These are phyloP conservation scores for Thelonectria discophora DNA, from an alignment of 2,329 filamentous ascomycete species.

Conservation along the genomic window DNA sequence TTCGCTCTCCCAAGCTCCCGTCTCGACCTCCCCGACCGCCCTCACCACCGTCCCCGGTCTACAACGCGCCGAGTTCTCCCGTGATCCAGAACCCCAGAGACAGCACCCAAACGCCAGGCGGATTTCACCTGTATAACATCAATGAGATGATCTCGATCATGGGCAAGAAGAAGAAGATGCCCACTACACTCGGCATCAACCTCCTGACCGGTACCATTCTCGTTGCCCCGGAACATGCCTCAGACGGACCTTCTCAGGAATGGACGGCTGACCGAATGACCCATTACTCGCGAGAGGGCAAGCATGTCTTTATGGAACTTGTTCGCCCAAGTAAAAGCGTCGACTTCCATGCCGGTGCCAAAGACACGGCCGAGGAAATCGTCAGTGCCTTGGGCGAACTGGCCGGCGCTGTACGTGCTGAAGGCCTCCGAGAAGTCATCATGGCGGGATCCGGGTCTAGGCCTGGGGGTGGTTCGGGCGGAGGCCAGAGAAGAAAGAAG, in stretches of 20 bases:
- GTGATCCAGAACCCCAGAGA: slow-evolving; percentile 46
- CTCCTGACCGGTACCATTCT: slow-evolving; percentile 87
- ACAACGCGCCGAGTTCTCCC: slow-evolving; percentile 36
- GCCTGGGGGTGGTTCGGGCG: slow-evolving; percentile 43
- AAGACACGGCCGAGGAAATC: slow-evolving; percentile 96
- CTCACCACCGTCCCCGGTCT: slow-evolving; percentile 35
- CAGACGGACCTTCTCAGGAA: slow-evolving; percentile 86
- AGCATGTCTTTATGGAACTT: slow-evolving; percentile 95
- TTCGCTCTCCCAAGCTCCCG: slow-evolving; percentile 52
- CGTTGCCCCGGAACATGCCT: slow-evolving; percentile 85
- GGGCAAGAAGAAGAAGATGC: slow-evolving; percentile 98
- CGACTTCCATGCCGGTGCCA: slow-evolving; percentile 96
- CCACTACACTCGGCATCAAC: slow-evolving; percentile 95
- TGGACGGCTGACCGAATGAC: slow-evolving; percentile 95
- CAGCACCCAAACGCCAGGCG: slow-evolving; percentile 71
- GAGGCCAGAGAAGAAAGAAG: slow-evolving; percentile 78
- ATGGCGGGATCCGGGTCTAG: slow-evolving; percentile 72
- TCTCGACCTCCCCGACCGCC: slow-evolving; percentile 46
- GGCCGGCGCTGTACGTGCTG: slow-evolving; percentile 84
- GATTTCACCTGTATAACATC: slow-evolving; percentile 95
- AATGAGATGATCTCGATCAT: slow-evolving; percentile 98
- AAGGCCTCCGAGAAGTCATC: slow-evolving; percentile 84
- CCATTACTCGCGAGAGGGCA: slow-evolving; percentile 98
- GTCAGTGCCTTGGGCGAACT: slow-evolving; percentile 88
- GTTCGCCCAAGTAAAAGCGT: slow-evolving; percentile 92